These are phyloP conservation scores for Ustilago xerochloae DNA, from an alignment of 1,284 basidiomycete species.

Conservation along the genomic window DNA sequence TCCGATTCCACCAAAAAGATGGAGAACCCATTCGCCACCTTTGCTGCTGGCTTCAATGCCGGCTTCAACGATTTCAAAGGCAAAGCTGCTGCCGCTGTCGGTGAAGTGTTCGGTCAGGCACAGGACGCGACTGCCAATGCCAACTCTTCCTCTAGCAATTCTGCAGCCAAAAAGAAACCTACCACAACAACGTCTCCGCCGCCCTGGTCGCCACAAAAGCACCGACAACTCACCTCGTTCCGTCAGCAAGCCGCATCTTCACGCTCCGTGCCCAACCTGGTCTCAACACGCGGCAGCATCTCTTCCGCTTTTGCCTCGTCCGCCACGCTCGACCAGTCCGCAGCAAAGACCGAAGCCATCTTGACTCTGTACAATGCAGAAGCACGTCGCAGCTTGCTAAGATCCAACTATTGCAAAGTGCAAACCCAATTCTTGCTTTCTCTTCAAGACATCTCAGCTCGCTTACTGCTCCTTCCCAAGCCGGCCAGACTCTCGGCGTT, in stretches of 20 bases:
- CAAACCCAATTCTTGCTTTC: constrained; percentile 89
- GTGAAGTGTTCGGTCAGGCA: constrained; percentile 47
- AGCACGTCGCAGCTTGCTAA: constrained; percentile 53
- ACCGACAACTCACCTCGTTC: constrained; percentile 37
- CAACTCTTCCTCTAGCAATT: not conserved
- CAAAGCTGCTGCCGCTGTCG: constrained; percentile 58
- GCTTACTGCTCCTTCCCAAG: constrained; percentile 89
- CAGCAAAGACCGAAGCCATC: constrained; percentile 47
- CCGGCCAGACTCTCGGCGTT: constrained; percentile 93
- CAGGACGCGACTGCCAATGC: constrained; percentile 6
- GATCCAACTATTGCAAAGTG: constrained; percentile 80
- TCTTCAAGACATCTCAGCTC: constrained; percentile 92
- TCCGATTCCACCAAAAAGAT: constrained; percentile 26
- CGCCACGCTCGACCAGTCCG: constrained; percentile 72
- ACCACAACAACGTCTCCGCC: constrained; percentile 7
- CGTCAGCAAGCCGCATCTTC: constrained; percentile 35
- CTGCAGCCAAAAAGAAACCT: constrained; percentile 15
- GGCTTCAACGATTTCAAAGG: constrained; percentile 54
- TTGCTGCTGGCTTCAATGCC: constrained; percentile 55
- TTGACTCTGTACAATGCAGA: constrained; percentile 55
- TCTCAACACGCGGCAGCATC: constrained; percentile 72
- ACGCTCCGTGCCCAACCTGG: constrained; percentile 46
- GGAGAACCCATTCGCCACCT: constrained; percentile 51
- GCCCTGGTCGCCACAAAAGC: constrained; percentile 42
- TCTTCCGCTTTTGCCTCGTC: constrained; percentile 67